Evolutionary conservation across 345 rosid genomes (phyloP).

Genomic region (Eucalyptus polybractea): DNA sequence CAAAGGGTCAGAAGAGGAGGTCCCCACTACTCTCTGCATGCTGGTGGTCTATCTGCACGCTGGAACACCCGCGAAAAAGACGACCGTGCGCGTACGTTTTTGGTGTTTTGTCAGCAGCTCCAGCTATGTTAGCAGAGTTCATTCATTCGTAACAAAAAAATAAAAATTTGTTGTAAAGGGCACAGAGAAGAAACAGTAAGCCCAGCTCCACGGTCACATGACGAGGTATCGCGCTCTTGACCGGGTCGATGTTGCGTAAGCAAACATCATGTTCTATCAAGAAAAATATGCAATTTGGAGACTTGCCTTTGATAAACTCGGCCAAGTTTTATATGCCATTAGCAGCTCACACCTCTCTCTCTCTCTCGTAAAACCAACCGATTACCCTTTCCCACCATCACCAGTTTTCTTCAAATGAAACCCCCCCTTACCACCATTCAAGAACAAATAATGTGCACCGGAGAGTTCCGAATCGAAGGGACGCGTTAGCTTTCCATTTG

Average conservation of each 20-base stretch:
- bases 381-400: not conserved
- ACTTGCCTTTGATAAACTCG: not conserved
- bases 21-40: not conserved
- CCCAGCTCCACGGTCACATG: not conserved
- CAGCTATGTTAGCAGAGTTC: not conserved
- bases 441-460: not conserved
- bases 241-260: not conserved
- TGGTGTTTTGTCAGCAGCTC: not conserved
- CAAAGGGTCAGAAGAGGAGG: not conserved
- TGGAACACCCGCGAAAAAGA: not conserved
- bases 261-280: not conserved
- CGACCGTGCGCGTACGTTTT: not conserved
- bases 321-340: not conserved
- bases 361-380: not conserved
- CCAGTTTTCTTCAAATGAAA: not conserved
- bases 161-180: not conserved
- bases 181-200: not conserved
- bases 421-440: not conserved
- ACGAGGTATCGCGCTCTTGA: not conserved
- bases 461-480: not conserved
- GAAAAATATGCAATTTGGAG: not conserved
- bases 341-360: not conserved
- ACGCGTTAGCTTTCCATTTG: not conserved
- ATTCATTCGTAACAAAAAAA: not conserved
- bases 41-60: not conserved